Conservation (phyloP, 331 rosid genomes). For the Stylosanthes scabra region DNA sequence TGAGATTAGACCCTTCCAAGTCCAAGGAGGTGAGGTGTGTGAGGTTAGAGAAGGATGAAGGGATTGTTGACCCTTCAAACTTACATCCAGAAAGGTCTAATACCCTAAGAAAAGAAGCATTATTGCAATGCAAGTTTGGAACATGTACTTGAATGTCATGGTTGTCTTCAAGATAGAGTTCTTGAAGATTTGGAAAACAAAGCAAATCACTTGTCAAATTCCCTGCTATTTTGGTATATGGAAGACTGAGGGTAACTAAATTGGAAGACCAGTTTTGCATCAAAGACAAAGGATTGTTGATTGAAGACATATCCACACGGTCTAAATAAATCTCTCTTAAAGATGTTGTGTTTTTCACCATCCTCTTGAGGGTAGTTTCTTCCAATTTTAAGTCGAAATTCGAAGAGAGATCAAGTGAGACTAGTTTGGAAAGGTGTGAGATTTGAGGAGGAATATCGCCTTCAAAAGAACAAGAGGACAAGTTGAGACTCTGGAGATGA, state of each 20-base stretch:
- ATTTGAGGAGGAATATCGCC: not conserved
- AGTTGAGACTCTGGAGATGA: constrained; percentile 21
- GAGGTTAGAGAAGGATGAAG: not conserved
- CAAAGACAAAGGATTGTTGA: no score
- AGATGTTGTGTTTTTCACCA: no score
- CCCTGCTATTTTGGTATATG: constrained; percentile 24
- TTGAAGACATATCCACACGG: no score
- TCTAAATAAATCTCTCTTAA: no score
- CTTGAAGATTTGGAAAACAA: not conserved
- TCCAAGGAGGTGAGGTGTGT: not conserved
- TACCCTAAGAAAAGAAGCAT: no score
- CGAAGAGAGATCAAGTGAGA: no score
- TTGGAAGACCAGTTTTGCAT: no score
- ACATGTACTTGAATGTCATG: not conserved
- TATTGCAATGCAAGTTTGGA: no score
- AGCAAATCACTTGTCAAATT: constrained; percentile 26
- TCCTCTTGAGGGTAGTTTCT: no score
- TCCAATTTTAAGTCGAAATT: no score
- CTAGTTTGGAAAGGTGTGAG: not conserved
- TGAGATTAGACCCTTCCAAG: not conserved
- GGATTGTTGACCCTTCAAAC: not conserved
- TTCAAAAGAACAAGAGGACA: no score
- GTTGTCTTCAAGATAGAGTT: constrained; percentile 38
- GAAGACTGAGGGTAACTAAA: not conserved
- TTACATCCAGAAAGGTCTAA: no score